These are phyloP conservation scores for Penicillium verrucosum DNA, from an alignment of 2,329 filamentous ascomycete genomes.

Conservation along the genomic window DNA sequence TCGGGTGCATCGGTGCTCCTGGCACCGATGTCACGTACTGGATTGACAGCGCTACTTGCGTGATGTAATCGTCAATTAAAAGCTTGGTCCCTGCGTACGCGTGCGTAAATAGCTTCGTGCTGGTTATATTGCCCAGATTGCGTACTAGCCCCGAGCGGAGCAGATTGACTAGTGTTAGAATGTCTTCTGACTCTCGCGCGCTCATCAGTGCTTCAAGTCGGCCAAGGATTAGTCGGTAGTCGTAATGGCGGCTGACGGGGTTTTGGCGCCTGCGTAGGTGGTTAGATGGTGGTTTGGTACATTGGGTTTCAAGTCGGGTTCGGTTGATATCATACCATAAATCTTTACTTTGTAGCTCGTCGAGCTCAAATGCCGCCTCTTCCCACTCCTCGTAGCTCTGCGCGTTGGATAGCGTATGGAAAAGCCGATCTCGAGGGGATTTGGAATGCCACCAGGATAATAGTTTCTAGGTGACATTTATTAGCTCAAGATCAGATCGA, in stretches of 20 bases:
- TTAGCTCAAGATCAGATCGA: not conserved
- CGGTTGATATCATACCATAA: constrained; percentile 57
- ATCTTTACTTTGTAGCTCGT: constrained; percentile 75
- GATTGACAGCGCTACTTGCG: constrained; percentile 76
- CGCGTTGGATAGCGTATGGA: constrained; percentile 63
- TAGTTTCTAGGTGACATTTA: constrained; percentile 56
- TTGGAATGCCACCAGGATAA: constrained; percentile 64
- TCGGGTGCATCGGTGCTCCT: constrained; percentile 50
- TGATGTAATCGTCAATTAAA: constrained; percentile 86
- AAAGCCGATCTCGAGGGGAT: constrained; percentile 62
- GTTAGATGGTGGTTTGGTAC: not conserved
- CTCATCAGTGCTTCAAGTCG: constrained; percentile 68
- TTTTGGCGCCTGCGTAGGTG: constrained; percentile 68
- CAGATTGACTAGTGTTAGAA: constrained; percentile 72
- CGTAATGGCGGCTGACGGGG: constrained; percentile 75
- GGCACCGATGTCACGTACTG: constrained; percentile 70
- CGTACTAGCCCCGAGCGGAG: constrained; percentile 73
- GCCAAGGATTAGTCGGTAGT: constrained; percentile 78
- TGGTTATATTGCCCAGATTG: constrained; percentile 88
- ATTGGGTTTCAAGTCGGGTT: not conserved
- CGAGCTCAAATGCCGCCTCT: constrained; percentile 76
- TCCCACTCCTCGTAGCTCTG: constrained; percentile 81
- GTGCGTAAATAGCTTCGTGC: constrained; percentile 75
- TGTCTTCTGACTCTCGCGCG: constrained; percentile 67
- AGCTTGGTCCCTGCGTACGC: constrained; percentile 87